Percentiles rank a stretch among this genome's conserved stretches.
Evolutionary conservation across 306 rosid genomes (phyloP).

Genomic region (Trifolium fragiferum): DNA sequence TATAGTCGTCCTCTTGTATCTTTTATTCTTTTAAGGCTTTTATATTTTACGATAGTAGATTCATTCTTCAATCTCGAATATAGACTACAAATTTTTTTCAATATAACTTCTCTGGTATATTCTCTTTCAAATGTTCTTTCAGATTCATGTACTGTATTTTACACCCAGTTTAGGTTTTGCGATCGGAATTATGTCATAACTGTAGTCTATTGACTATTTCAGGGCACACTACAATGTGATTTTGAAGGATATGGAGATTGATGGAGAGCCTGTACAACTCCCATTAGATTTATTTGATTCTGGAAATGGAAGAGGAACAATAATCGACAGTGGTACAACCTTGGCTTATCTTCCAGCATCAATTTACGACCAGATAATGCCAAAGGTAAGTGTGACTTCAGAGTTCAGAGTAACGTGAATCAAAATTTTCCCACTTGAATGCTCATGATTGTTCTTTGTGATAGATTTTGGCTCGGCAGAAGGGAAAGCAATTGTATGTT

Average conservation of each 20-base stretch:
- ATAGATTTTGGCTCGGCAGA: slow-evolving; percentile 59
- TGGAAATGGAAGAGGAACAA: slow-evolving; percentile 60
- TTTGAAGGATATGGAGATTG: slow-evolving; percentile 80
- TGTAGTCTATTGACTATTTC: slow-evolving; percentile 41
- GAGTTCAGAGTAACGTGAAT: slow-evolving; percentile 26
- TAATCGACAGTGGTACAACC: slow-evolving; percentile 96
- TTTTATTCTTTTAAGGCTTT: too few relatives aligned
- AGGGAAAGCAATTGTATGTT: slow-evolving; percentile 54
- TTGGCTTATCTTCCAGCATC: slow-evolving; percentile 72
- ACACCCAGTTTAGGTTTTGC: slow-evolving; percentile 39
- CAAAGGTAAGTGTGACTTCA: slow-evolving; percentile 53
- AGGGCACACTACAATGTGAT: slow-evolving; percentile 89
- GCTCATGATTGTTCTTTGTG: slow-evolving; percentile 40
- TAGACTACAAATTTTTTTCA: background rate
- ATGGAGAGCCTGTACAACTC: slow-evolving; percentile 57
- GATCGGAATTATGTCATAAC: slow-evolving; percentile 48
- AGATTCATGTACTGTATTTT: slow-evolving; percentile 40
- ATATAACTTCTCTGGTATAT: slow-evolving; percentile 28
- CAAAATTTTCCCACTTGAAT: slow-evolving; percentile 25
- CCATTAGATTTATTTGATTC: slow-evolving; percentile 63
- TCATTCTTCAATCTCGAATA: too few relatives aligned
- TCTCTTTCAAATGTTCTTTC: slow-evolving; percentile 23
- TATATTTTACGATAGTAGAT: too few relatives aligned
- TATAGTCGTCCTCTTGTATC: too few relatives aligned
- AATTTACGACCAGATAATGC: slow-evolving; percentile 54